These are phyloP conservation scores for Mycosarcoma mackinlayi DNA, from an alignment of 1,284 basidiomycete genomes.

Conservation along the genomic window DNA sequence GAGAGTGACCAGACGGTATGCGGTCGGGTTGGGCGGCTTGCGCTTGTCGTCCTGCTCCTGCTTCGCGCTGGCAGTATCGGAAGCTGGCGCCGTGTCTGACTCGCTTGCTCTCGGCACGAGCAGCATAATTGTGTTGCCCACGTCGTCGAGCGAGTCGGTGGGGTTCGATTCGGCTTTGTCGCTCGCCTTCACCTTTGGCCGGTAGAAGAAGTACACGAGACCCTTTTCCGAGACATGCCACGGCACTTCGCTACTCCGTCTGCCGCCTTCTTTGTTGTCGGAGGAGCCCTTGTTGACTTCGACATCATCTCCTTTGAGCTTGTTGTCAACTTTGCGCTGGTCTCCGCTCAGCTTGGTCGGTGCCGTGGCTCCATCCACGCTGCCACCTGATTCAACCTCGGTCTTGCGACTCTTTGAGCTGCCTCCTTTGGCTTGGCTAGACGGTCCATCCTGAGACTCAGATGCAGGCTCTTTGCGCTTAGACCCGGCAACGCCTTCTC, in stretches of 20 bases:
- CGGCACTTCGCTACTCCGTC: conserved; percentile 11
- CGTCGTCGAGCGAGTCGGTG: conserved; percentile 44
- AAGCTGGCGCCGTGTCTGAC: conserved; percentile 37
- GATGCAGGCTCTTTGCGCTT: conserved; percentile 26
- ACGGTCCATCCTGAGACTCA: neutral
- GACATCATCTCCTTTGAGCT: conserved; percentile 31
- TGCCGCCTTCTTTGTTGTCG: neutral
- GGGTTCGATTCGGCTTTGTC: conserved; percentile 34
- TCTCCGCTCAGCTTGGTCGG: conserved; percentile 15
- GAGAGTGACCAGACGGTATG: conserved; percentile 49
- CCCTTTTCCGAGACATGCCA: conserved; percentile 45
- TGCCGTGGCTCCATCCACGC: neutral
- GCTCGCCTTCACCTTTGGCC: conserved; percentile 49
- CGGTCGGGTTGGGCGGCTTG: conserved; percentile 39
- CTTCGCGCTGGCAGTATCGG: conserved; percentile 3
- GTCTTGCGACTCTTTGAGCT: conserved; percentile 28
- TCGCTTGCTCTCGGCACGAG: conserved; percentile 47
- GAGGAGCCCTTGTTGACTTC: conserved; percentile 15
- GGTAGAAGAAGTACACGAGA: conserved; percentile 54
- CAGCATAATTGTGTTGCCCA: conserved; percentile 49
- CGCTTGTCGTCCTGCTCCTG: conserved; percentile 33
- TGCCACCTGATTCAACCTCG: neutral
- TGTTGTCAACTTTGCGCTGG: conserved; percentile 21
- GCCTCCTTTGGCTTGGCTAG: neutral
- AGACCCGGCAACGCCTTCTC: conserved; percentile 5